Evolutionary conservation across 2,329 filamentous ascomycete genomes (phyloP).

Genomic region (Knufia fluminis): DNA sequence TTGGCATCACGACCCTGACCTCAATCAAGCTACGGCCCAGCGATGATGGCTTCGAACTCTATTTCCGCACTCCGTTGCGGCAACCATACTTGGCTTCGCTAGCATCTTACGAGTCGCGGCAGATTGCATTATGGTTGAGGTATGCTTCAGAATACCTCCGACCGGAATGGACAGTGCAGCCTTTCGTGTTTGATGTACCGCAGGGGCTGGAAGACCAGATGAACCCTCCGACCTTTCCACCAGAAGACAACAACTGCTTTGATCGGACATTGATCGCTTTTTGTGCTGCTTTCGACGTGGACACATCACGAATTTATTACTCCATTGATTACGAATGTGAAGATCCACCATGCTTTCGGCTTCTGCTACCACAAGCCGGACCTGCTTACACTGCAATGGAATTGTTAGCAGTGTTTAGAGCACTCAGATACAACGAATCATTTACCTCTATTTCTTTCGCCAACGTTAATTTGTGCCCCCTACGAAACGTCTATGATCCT

Average conservation of each 20-base stretch:
- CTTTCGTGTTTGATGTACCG: constrained; percentile 55
- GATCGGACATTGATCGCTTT: constrained; percentile 61
- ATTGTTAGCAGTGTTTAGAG: constrained; percentile 59
- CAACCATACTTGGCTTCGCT: constrained; percentile 49
- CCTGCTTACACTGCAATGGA: constrained; percentile 50
- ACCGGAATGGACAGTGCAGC: constrained; percentile 55
- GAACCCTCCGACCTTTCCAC: constrained; percentile 38
- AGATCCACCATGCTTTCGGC: constrained; percentile 57
- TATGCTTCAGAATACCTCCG: constrained; percentile 54
- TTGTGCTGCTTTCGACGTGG: constrained; percentile 58
- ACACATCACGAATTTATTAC: constrained; percentile 58
- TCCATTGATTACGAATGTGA: constrained; percentile 53
- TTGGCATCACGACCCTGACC: constrained; percentile 55
- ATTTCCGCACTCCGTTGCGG: constrained; percentile 52
- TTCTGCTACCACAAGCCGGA: constrained; percentile 48
- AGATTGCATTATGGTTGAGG: constrained; percentile 55
- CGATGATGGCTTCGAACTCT: constrained; percentile 59
- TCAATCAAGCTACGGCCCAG: constrained; percentile 49
- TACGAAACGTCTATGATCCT: constrained; percentile 53
- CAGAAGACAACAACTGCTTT: constrained; percentile 51
- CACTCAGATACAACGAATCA: constrained; percentile 60
- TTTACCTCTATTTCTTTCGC: constrained; percentile 61
- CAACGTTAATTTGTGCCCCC: constrained; percentile 51
- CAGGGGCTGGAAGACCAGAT: constrained; percentile 44
- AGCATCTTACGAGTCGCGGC: constrained; percentile 54